phyloP scores from a whole-genome alignment of 2,329 filamentous ascomycete species.

The Colletotrichum lindemuthianum region DNA sequence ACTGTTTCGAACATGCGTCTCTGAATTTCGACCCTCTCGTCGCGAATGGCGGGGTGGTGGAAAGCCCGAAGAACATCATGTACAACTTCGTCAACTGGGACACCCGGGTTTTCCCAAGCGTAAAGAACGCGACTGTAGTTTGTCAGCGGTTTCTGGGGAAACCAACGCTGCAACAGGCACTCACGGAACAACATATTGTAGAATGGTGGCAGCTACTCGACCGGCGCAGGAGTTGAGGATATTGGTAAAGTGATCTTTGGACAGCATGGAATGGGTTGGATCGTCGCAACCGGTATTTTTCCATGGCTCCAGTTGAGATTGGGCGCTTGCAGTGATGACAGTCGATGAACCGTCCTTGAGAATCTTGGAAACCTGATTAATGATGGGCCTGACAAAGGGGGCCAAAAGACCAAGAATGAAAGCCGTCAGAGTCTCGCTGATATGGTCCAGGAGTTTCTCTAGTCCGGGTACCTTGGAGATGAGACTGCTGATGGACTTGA shows the following conservation, averaged over 20 bases:
- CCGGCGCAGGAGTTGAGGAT: constrained; percentile 82
- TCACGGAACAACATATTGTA: constrained; percentile 87
- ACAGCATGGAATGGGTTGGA: constrained; percentile 84
- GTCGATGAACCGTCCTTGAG: constrained; percentile 87
- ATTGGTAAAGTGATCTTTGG: constrained; percentile 87
- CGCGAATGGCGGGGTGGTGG: constrained; percentile 87
- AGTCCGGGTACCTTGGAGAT: constrained; percentile 94
- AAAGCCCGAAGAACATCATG: constrained; percentile 85
- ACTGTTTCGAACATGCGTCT: constrained; percentile 90
- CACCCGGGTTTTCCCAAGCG: constrained; percentile 89
- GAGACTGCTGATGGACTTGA: constrained; percentile 83
- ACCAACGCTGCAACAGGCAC: constrained; percentile 41
- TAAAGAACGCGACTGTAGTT: constrained; percentile 76
- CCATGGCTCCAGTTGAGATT: constrained; percentile 84
- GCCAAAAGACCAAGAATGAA: constrained; percentile 92
- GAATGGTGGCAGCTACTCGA: constrained; percentile 75
- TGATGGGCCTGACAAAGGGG: constrained; percentile 91
- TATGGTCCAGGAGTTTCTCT: constrained; percentile 89
- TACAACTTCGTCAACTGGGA: constrained; percentile 84
- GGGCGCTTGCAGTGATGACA: constrained; percentile 73
- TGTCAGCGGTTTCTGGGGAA: constrained; percentile 38
- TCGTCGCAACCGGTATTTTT: constrained; percentile 78
- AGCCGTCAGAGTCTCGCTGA: constrained; percentile 90
- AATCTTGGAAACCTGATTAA: constrained; percentile 83
- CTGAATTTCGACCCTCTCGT: constrained; percentile 82